Evolutionary conservation across 2,329 filamentous ascomycete species (phyloP).

Genomic region (Fusarium hostae): DNA sequence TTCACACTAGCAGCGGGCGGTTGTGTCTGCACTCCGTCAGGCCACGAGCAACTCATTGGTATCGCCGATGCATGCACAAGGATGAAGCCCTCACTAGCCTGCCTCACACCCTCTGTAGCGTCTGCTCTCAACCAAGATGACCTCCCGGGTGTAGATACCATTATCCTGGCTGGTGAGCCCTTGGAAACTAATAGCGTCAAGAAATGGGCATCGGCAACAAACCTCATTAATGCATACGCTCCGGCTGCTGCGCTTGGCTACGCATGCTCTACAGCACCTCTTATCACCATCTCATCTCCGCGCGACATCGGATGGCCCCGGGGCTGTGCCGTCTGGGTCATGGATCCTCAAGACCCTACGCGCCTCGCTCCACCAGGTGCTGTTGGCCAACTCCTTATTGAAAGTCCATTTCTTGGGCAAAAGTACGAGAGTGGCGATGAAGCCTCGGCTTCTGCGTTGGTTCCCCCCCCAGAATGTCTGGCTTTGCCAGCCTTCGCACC

Average conservation of each 20-base stretch:
- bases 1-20: background rate
- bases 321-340: constrained; percentile 21
- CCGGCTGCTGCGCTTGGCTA: background rate
- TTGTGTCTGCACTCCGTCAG: background rate
- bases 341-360: constrained; percentile 15
- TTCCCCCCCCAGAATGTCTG: background rate
- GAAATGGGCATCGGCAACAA: background rate
- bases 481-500: background rate
- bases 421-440: background rate
- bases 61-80: background rate
- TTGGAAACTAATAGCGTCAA: background rate
- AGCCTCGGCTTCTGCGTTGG: background rate
- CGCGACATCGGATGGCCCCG: constrained; percentile 20
- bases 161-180: background rate
- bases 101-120: background rate
- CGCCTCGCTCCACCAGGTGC: constrained; percentile 18
- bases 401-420: constrained; percentile 2
- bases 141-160: background rate
- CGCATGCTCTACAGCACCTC: constrained; percentile 6
- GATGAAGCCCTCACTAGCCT: background rate
- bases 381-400: constrained; percentile 12
- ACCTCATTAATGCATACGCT: background rate
- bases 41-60: background rate
- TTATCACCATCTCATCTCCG: background rate
- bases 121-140: background rate